Percentiles rank a stretch among this genome's conserved stretches.
These are phyloP conservation scores for Sphaerostilbella broomeana DNA, from an alignment of 2,329 filamentous ascomycete species.

Conservation along the genomic window DNA sequence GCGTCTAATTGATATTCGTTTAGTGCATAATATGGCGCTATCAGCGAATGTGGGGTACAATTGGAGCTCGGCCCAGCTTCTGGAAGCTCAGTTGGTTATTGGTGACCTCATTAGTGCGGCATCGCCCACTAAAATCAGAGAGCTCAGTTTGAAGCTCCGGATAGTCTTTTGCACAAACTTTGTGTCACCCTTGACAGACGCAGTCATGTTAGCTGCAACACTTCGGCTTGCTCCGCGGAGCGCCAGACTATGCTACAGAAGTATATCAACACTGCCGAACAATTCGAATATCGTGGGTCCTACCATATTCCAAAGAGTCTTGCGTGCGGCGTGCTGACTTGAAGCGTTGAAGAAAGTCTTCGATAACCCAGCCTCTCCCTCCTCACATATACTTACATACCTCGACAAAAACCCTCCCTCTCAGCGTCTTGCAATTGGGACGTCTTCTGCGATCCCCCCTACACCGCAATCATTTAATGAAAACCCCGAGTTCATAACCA, in stretches of 20 bases:
- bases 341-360: constrained; percentile 47
- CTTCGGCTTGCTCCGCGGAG: constrained; percentile 21
- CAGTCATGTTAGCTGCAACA: constrained; percentile 22
- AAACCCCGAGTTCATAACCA: constrained; percentile 52
- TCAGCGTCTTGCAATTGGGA: constrained; percentile 50
- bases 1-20: constrained; percentile 33
- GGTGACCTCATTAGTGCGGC: constrained; percentile 30
- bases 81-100: constrained; percentile 6
- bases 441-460: constrained; percentile 51
- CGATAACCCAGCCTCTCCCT: constrained; percentile 38
- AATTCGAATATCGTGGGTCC: constrained; percentile 49
- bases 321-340: too few relatives aligned
- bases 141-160: background rate
- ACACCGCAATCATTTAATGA: constrained; percentile 53
- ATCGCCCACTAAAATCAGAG: too few relatives aligned
- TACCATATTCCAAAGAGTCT: too few relatives aligned
- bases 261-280: constrained; percentile 40
- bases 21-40: constrained; percentile 21
- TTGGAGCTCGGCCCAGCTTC: too few relatives aligned
- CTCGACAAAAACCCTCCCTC: constrained; percentile 53
- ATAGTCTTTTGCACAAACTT: too few relatives aligned
- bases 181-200: too few relatives aligned
- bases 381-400: constrained; percentile 50
- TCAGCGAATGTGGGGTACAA: constrained; percentile 9
- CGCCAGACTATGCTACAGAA: constrained; percentile 21